Conservation (phyloP, 2,329 filamentous ascomycete genomes). For the Coniochaeta prunicola region DNA sequence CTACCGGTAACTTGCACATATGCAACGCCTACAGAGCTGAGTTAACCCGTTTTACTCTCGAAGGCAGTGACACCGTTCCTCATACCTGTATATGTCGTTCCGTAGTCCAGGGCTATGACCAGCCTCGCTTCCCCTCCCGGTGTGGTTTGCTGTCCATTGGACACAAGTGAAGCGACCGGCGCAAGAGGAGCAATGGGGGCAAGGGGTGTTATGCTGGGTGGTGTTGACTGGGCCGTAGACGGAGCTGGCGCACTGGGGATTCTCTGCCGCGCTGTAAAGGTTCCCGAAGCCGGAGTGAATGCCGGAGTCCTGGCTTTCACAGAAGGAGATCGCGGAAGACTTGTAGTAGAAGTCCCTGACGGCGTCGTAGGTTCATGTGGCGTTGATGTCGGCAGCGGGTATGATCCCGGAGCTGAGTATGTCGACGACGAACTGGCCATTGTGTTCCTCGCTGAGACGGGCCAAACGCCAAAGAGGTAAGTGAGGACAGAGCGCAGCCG, state of each 20-base stretch:
- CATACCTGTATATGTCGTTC: constrained; percentile 12
- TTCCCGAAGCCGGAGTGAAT: background rate
- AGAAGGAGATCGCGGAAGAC: background rate
- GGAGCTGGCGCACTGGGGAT: background rate
- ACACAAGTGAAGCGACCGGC: background rate
- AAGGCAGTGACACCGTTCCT: background rate
- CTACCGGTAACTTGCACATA: constrained; percentile 8
- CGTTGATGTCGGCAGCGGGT: background rate
- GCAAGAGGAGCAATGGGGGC: background rate
- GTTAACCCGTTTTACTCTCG: background rate
- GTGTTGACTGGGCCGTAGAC: background rate
- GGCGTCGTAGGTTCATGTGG: background rate
- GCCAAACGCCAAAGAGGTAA: background rate
- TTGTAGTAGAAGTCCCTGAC: background rate
- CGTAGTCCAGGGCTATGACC: constrained; percentile 9
- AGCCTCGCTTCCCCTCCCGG: background rate
- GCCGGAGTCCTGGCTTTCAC: background rate
- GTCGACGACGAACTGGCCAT: background rate
- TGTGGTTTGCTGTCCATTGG: background rate
- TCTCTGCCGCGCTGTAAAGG: background rate
- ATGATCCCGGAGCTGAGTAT: background rate
- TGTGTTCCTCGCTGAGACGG: background rate
- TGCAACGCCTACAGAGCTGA: constrained; percentile 6
- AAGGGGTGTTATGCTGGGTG: background rate
- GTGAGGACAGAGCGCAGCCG: background rate